phyloP scores from a whole-genome alignment of 2,329 filamentous ascomycete species.

The Penicillium aurantiogriseum region DNA sequence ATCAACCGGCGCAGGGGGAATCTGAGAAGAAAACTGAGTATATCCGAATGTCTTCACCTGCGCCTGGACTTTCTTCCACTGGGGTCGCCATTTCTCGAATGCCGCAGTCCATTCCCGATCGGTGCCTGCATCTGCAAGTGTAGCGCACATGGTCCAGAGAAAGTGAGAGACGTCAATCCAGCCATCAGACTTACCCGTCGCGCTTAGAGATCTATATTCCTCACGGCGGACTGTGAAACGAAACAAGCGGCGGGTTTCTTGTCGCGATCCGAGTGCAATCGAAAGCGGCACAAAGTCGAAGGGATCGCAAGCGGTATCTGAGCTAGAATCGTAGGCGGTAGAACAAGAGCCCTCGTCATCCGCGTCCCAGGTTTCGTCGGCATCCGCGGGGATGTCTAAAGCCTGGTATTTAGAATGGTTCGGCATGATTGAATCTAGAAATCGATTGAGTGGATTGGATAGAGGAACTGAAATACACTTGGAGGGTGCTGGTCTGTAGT shows the following conservation, averaged over 20 bases:
- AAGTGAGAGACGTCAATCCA: constrained; percentile 6
- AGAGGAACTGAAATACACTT: not conserved
- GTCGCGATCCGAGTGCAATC: not conserved
- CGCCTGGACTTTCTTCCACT: not conserved
- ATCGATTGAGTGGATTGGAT: not conserved
- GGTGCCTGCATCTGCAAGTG: constrained; percentile 1
- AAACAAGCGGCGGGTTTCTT: not conserved
- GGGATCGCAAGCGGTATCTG: not conserved
- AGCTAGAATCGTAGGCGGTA: no score
- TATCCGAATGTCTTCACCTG: not conserved
- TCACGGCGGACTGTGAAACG: constrained; percentile 2
- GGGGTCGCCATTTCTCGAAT: constrained; percentile 1
- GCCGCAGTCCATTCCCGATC: not conserved
- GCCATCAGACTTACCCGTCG: constrained; percentile 1
- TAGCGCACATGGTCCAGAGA: constrained; percentile 7
- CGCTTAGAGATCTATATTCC: no score
- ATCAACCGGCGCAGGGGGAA: not conserved
- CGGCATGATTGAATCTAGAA: not conserved
- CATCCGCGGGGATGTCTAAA: not conserved
- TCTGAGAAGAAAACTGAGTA: not conserved
- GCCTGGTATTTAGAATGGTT: not conserved
- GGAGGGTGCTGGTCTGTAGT: not conserved
- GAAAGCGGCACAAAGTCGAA: not conserved
- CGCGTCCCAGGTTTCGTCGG: not conserved
- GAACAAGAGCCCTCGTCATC: constrained; percentile 1